Evolutionary conservation across 495 filamentous ascomycete genomes (phyloP), one percentile per base, ranked within the genome.

Genomic region (Corynascus novoguineensis): DNA sequence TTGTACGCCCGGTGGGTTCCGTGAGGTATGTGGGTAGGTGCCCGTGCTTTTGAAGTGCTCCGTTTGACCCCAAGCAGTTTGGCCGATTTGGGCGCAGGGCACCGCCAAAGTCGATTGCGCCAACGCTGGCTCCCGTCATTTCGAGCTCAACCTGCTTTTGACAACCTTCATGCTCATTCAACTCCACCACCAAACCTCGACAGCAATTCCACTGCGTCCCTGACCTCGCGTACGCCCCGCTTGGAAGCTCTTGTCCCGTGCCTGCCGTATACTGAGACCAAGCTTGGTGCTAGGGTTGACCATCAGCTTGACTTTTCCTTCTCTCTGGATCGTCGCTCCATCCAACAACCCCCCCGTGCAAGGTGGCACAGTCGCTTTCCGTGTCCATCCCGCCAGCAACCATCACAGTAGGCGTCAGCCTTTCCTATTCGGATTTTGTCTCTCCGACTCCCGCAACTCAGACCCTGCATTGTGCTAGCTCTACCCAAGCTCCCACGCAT

Each of bases 71-170:
- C 45, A 45, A 44, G 45, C 47, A 38, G 52, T 52, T 28, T 53
- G 62, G 62, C 58, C 58, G 54, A 53, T 58, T 56, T 65, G 60
- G 58, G 58, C 50, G 50, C 60, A 50, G 44, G 58, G 49, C 34
- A 42, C 25, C 15, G 28, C 29, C 57, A 55, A 52, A 58, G 46
- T 54, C 54, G 59, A 61, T 44, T 61, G 62, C 58, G 61, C 63
- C 64, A 68, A 61, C 58, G 54, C 55, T 57, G 50, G 57, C 57
- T 58, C 59, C 60, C 60, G 51, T 62, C 60, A 64, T 56, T 47
- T 65, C 59, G 32, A 65, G 63, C 60, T 68, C 59, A 58, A 53
- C 63, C 52, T 55, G 51, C 41, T 60, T 59, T 50, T 57, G 45
- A 25, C 52, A 57, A 58, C 38, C 52, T 61, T 50, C 50, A 42